phyloP scores from a whole-genome alignment of 2,329 filamentous ascomycete species.

The Elsinoe arachidis region DNA sequence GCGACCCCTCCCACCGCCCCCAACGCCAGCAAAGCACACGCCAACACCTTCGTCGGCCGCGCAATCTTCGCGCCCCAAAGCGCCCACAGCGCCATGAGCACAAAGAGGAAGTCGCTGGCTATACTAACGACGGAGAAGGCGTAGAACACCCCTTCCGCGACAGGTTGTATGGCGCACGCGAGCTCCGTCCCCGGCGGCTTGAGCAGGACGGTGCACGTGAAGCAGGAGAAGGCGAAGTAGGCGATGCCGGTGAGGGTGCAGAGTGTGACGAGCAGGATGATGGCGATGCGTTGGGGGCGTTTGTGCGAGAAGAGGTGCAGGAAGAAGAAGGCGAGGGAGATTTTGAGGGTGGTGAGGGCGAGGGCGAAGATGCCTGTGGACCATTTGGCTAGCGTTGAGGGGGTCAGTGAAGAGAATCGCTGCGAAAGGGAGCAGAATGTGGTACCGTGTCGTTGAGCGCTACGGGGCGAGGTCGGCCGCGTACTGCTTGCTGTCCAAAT shows the following conservation, averaged over 20 bases:
- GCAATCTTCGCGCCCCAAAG: constrained; percentile 21
- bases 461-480: background rate
- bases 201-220: constrained; percentile 46
- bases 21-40: background rate
- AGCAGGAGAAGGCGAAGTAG: constrained; percentile 41
- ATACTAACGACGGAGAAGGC: constrained; percentile 25
- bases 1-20: constrained; percentile 3
- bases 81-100: constrained; percentile 29
- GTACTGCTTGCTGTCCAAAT: background rate
- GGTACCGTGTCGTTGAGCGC: background rate
- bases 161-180: constrained; percentile 14
- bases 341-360: constrained; percentile 37
- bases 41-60: background rate
- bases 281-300: constrained; percentile 32
- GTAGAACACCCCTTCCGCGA: constrained; percentile 14
- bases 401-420: background rate
- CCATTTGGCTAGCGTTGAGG: background rate
- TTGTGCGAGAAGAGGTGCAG: constrained; percentile 38
- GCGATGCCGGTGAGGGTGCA: constrained; percentile 35
- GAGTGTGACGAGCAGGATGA: constrained; percentile 35
- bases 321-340: constrained; percentile 43
- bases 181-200: constrained; percentile 24
- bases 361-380: constrained; percentile 35
- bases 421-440: background rate
- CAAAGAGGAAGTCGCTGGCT: constrained; percentile 29